phyloP scores from a whole-genome alignment of 1,284 basidiomycete species.

The Heterobasidion annosum region DNA sequence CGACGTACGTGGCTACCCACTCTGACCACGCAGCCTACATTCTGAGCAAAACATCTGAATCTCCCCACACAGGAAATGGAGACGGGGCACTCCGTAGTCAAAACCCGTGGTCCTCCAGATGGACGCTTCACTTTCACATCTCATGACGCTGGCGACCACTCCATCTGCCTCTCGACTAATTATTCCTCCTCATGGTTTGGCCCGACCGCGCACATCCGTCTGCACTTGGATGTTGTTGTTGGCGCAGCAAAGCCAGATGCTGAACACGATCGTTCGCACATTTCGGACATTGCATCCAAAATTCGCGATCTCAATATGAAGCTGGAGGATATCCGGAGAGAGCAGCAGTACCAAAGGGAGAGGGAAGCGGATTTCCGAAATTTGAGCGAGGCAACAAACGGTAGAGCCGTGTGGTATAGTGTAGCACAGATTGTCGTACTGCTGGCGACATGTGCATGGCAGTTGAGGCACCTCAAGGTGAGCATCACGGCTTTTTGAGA shows the following conservation, averaged over 20 bases:
- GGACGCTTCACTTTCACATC: constrained; percentile 97
- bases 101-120: constrained; percentile 82
- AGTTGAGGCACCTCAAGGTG: constrained; percentile 86
- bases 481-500: constrained; percentile 16
- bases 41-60: neutral
- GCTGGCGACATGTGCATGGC: constrained; percentile 85
- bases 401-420: constrained; percentile 90
- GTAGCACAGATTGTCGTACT: constrained; percentile 82
- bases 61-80: constrained; percentile 59
- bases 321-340: constrained; percentile 85
- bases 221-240: constrained; percentile 92
- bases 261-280: constrained; percentile 80
- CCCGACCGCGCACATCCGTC: constrained; percentile 79
- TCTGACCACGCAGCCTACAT: neutral
- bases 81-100: constrained; percentile 69
- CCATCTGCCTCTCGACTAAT: constrained; percentile 90
- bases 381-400: constrained; percentile 84
- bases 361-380: constrained; percentile 88
- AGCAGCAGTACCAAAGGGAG: constrained; percentile 98
- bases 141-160: constrained; percentile 93
- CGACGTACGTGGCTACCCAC: constrained; percentile 46
- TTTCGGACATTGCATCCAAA: constrained; percentile 80
- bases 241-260: constrained; percentile 78
- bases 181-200: constrained; percentile 76
- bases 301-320: constrained; percentile 90